Evolutionary conservation across 2,329 filamentous ascomycete species (phyloP), one percentile per base, ranked within the genome.

Genomic region (Colletotrichum limetticola): DNA sequence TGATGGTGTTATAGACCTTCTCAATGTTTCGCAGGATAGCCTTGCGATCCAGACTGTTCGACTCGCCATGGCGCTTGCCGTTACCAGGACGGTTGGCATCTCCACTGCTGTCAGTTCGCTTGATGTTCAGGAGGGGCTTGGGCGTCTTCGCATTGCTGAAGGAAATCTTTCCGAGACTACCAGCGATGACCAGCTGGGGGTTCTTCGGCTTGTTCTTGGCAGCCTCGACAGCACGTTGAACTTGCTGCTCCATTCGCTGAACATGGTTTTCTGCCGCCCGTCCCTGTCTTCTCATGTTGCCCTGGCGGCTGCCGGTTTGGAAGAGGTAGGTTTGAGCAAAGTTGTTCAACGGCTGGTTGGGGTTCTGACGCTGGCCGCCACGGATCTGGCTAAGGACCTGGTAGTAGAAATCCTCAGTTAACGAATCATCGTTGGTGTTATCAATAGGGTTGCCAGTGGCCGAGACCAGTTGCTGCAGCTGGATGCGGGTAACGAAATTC

Each of bases 61-160:
- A 75, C 4, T 80, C 72, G 63, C 69, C 74, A 24, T 78, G 60
- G 52, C 80, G 80, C 76, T 87, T 88, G 55, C 86, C 84, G 72
- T 84, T 88, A 61, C 83, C 82, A 26, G 89, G 85, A 32, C 89
- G 87, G 66, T 89, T 86, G 32, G 84, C 80, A 68, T 92, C 90
- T 57, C 91, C 90, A 53, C 86, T 86, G 75, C 87, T 91, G 63
- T 98, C 95, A 24, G 91, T 88, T 37, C 95, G 93, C 87, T 98
- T 98, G 85, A 99, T 95, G 81, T 97, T 99, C 62, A 99, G 91
- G 70, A 98, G 87, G 19, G 96, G 95, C 83, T 97, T 97, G 0
- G 97, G 97, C 0, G 97, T 98, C 86, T 98, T 99, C 60, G 97
- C 95, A 79, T 99, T 99, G 87, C 96, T 98, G 85, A 98, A 99